phyloP scores from a whole-genome alignment of 345 rosid genomes.

The Salix udensis region DNA sequence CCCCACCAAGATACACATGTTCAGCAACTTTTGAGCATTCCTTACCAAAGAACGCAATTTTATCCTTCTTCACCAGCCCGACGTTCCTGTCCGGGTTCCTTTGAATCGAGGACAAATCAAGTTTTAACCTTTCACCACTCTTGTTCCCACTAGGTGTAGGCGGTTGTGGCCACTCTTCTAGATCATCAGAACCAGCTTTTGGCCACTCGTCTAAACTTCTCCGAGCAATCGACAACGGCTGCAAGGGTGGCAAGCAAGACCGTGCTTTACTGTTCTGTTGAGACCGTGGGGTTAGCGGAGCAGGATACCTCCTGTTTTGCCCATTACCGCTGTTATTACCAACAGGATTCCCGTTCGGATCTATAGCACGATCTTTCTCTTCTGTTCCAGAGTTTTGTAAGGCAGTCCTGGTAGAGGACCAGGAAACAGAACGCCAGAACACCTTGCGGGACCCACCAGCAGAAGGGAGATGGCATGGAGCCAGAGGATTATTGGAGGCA shows the following conservation, averaged over 20 bases:
- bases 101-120: slow-evolving; percentile 79
- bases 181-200: slow-evolving; percentile 89
- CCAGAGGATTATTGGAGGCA: slow-evolving; percentile 45
- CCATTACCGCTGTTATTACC: slow-evolving; percentile 33
- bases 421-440: slow-evolving; percentile 96
- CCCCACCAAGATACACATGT: slow-evolving; percentile 95
- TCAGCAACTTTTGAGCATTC: slow-evolving; percentile 96
- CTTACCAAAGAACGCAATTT: slow-evolving; percentile 88
- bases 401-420: slow-evolving; percentile 90
- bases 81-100: slow-evolving; percentile 60
- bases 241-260: slow-evolving; percentile 91
- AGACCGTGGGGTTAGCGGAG: slow-evolving; percentile 81
- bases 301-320: slow-evolving; percentile 54
- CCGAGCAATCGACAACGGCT: slow-evolving; percentile 83
- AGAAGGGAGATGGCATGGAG: slow-evolving; percentile 45
- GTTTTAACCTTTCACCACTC: slow-evolving; percentile 85
- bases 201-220: slow-evolving; percentile 99
- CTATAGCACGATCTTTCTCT: slow-evolving; percentile 39
- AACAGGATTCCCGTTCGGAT: slow-evolving; percentile 33
- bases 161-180: slow-evolving; percentile 96
- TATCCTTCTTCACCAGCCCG: slow-evolving; percentile 80
- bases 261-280: slow-evolving; percentile 84
- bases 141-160: slow-evolving; percentile 79
- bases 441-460: slow-evolving; percentile 51
- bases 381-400: slow-evolving; percentile 50